Percentiles rank a stretch among this genome's conserved stretches.
Conservation (phyloP, 257 asterid genomes). For the Echium plantagineum region DNA sequence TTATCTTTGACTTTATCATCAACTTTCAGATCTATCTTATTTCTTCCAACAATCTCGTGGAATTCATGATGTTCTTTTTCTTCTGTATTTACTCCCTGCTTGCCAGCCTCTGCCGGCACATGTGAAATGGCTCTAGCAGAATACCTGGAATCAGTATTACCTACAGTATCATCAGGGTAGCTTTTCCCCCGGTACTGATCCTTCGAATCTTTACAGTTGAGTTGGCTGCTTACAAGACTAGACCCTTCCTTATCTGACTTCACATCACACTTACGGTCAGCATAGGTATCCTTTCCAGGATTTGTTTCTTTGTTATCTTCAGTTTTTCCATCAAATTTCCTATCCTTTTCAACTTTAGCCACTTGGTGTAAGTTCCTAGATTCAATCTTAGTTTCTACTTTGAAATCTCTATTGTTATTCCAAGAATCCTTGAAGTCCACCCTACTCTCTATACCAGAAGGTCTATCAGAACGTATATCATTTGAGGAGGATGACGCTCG, state of each 20-base stretch:
- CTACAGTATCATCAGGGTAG: conserved; percentile 46
- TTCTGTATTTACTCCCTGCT: conserved; percentile 45
- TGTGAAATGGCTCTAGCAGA: conserved; percentile 39
- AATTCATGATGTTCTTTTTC: conserved; percentile 49
- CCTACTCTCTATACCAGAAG: conserved; percentile 45
- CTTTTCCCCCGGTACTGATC: conserved; percentile 50
- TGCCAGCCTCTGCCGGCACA: conserved; percentile 42
- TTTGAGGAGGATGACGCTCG: conserved; percentile 43
- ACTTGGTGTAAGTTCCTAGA: conserved; percentile 47
- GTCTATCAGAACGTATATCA: conserved; percentile 50
- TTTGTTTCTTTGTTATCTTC: conserved; percentile 60
- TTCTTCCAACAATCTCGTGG: conserved; percentile 74
- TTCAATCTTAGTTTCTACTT: conserved; percentile 51
- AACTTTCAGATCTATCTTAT: conserved; percentile 62
- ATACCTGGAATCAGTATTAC: conserved; percentile 48
- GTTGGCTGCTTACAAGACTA: conserved; percentile 35
- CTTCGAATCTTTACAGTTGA: neutral
- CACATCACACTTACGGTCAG: conserved; percentile 47
- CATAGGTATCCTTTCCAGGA: conserved; percentile 47
- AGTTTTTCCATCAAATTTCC: conserved; percentile 26
- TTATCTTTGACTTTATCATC: conserved; percentile 75
- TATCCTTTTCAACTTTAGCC: conserved; percentile 47
- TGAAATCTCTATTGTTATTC: conserved; percentile 41
- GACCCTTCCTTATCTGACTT: conserved; percentile 62
- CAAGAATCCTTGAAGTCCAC: conserved; percentile 51